Conservation (phyloP, 2,329 filamentous ascomycete genomes). For the Penicillium italicum region DNA sequence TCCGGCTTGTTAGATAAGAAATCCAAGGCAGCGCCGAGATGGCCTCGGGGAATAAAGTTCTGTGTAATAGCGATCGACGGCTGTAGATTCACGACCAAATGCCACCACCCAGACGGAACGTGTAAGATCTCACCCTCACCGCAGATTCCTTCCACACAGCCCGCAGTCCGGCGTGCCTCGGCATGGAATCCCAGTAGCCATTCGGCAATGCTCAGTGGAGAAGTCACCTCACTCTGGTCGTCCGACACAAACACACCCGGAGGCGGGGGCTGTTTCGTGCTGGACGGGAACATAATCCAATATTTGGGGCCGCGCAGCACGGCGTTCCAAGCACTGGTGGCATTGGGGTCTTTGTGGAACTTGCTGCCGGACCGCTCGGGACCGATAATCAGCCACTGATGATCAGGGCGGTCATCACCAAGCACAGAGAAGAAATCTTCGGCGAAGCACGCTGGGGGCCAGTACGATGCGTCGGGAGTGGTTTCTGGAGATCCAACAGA, state of each 20-base stretch:
- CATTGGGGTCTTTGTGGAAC: slow-evolving; percentile 81
- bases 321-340: slow-evolving; percentile 83
- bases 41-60: slow-evolving; percentile 80
- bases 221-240: slow-evolving; percentile 90
- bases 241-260: slow-evolving; percentile 86
- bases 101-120: slow-evolving; percentile 95
- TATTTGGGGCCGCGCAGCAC: slow-evolving; percentile 88
- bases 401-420: slow-evolving; percentile 73
- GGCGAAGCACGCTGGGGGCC: slow-evolving; percentile 78
- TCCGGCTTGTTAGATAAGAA: slow-evolving; percentile 80
- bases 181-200: slow-evolving; percentile 89
- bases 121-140: slow-evolving; percentile 79
- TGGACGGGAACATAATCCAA: slow-evolving; percentile 96
- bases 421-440: slow-evolving; percentile 80
- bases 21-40: slow-evolving; percentile 69
- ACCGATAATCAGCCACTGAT: slow-evolving; percentile 89
- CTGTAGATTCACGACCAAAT: slow-evolving; percentile 87
- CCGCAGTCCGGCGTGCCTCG: slow-evolving; percentile 70
- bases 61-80: slow-evolving; percentile 85
- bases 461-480: slow-evolving; percentile 60
- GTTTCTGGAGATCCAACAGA: slow-evolving; percentile 48
- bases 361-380: slow-evolving; percentile 84
- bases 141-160: slow-evolving; percentile 84
- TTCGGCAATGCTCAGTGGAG: slow-evolving; percentile 91
- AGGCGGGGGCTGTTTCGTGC: slow-evolving; percentile 59